Evolutionary conservation across 352 stramenopile species (phyloP), one percentile per base, ranked within the genome.

Genomic region (Phytophthora palmivora): DNA sequence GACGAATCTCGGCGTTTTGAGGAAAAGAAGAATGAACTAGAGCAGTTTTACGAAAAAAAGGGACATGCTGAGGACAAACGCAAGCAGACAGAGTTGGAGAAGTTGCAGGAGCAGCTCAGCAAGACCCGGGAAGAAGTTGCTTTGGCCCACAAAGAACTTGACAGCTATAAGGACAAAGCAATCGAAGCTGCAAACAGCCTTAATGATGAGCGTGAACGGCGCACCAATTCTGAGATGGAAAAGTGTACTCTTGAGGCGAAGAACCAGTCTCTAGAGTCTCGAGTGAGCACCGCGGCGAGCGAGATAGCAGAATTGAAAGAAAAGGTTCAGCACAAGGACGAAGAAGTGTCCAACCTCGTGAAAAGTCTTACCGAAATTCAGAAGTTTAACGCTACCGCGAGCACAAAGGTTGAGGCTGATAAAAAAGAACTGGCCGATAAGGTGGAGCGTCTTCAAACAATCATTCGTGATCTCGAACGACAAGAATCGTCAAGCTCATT

Each of bases 321-420:
- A 3, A 91, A 84, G 52, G 57, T 92, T 8, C 80, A 76, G 39
- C 74, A 82, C 16, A 91, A 91, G 47, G 81, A 94, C 16, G 69
- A 82, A 49, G 85, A 94, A 44, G 72, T 88, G 0, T 86, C 79
- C 1, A 80, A 80, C 30, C 66, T 91, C 14, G 72, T 92, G 12
- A 81, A 76, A 26, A 92, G 70, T 55, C 67, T 92, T 60, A 88
- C 80, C 14, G 79, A 94, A 43, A 91, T 92, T 32, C 85, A 92
- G 30, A 91, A 88, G 41, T 78, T 92, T 58, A 88, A 84, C 21
- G 74, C 78, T 7, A 76, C 74, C 44, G 74, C 83, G 15, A 92
- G 70, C 42, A 78, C 67, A 12, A 90, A 91, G 55, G 52, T 89
- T 32, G 81, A 91, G 54, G 63, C 57, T 5, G 82, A 94, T 49